phyloP scores from a whole-genome alignment of 257 asterid species.

The Datura wrightii region DNA sequence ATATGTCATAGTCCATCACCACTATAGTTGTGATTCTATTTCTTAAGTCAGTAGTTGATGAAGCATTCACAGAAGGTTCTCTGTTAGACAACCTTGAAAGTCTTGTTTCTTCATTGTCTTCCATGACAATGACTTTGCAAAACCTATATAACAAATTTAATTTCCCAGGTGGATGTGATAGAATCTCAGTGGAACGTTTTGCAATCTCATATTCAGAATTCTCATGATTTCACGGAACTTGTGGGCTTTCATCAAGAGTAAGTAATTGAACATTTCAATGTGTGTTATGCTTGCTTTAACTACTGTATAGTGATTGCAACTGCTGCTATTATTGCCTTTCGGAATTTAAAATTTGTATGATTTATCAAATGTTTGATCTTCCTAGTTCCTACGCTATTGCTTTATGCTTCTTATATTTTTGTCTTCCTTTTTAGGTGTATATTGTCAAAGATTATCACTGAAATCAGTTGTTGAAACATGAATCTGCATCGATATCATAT shows the following conservation, averaged over 20 bases:
- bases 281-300: constrained; percentile 9
- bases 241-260: constrained; percentile 98
- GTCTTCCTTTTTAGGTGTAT: not conserved
- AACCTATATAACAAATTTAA: constrained; percentile 28
- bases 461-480: constrained; percentile 14
- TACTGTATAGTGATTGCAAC: not conserved
- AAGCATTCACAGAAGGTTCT: constrained; percentile 7
- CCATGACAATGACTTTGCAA: constrained; percentile 33
- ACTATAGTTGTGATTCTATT: not conserved
- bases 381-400: not conserved
- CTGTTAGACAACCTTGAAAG: constrained; percentile 19
- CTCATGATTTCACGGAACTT: constrained; percentile 88
- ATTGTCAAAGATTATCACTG: constrained; percentile 3
- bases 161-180: constrained; percentile 92
- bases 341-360: not conserved
- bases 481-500: not conserved
- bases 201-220: constrained; percentile 90
- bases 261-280: constrained; percentile 41
- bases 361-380: not conserved
- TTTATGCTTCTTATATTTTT: not conserved
- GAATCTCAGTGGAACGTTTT: constrained; percentile 98
- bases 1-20: not conserved
- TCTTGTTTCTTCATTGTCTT: constrained; percentile 25
- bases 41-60: not conserved
- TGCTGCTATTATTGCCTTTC: not conserved